Evolutionary conservation across 2,329 filamentous ascomycete genomes (phyloP).

Genomic region (Hypomyces perniciosus): DNA sequence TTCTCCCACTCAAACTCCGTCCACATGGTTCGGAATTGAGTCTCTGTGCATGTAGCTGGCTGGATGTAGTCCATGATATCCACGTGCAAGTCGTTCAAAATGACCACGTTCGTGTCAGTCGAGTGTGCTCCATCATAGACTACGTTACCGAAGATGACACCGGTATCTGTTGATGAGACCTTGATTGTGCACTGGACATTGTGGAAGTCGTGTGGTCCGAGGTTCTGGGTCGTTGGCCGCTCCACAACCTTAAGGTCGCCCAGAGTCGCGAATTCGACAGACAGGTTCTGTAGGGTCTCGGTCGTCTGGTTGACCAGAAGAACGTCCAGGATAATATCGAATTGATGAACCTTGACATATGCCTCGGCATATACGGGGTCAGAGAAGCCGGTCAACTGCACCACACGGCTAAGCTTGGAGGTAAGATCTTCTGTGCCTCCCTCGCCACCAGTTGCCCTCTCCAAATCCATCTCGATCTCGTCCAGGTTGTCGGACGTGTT

Average conservation of each 20-base stretch:
- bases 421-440: slow-evolving; percentile 75
- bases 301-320: slow-evolving; percentile 95
- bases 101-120: slow-evolving; percentile 93
- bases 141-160: slow-evolving; percentile 97
- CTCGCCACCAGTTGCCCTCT: slow-evolving; percentile 91
- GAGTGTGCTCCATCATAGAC: slow-evolving; percentile 92
- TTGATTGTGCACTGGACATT: slow-evolving; percentile 99
- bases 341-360: slow-evolving; percentile 97
- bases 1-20: slow-evolving; percentile 99
- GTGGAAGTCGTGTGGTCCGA: slow-evolving; percentile 92
- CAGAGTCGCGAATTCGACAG: slow-evolving; percentile 96
- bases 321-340: slow-evolving; percentile 95
- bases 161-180: slow-evolving; percentile 94
- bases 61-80: slow-evolving; percentile 99
- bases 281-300: slow-evolving; percentile 93
- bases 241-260: slow-evolving; percentile 98
- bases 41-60: slow-evolving; percentile 92
- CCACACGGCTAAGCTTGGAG: slow-evolving; percentile 91
- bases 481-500: slow-evolving; percentile 75
- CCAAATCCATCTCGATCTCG: slow-evolving; percentile 82
- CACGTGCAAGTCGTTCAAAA: slow-evolving; percentile 94
- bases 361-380: slow-evolving; percentile 98
- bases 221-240: slow-evolving; percentile 89
- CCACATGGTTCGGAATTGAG: slow-evolving; percentile 99
- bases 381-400: slow-evolving; percentile 96